These are phyloP conservation scores for Chlamydomonas sp. DNA, from an alignment of 139 green algal species.

Conservation along the genomic window DNA sequence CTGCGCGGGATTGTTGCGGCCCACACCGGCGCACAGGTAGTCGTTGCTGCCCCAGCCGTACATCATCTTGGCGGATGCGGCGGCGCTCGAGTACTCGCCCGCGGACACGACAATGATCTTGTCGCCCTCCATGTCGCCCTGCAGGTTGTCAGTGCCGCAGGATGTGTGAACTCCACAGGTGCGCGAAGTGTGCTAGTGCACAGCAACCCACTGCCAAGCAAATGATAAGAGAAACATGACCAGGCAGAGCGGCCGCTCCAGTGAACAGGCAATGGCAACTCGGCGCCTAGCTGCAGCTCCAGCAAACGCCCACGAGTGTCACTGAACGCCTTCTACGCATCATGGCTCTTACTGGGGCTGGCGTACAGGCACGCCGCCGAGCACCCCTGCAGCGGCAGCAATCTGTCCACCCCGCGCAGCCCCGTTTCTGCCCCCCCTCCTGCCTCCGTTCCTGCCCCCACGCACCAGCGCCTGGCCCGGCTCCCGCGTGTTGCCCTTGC, in stretches of 20 bases:
- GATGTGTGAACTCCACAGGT: background rate
- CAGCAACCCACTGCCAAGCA: too few relatives aligned
- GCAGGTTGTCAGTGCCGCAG: background rate
- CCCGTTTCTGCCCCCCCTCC: background rate
- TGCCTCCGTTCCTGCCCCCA: background rate
- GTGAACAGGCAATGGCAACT: too few relatives aligned
- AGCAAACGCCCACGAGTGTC: too few relatives aligned
- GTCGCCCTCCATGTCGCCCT: slow-evolving; percentile 40
- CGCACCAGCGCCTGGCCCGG: slow-evolving; percentile 7
- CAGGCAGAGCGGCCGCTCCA: too few relatives aligned
- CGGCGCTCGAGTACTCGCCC: slow-evolving; percentile 70
- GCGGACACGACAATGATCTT: slow-evolving; percentile 48
- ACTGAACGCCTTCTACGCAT: too few relatives aligned
- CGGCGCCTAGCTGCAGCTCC: too few relatives aligned
- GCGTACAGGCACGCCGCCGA: background rate
- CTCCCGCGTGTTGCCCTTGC: background rate
- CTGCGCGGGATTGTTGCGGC: slow-evolving; percentile 29
- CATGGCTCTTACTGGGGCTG: too few relatives aligned
- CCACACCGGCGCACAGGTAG: slow-evolving; percentile 50
- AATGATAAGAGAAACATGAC: too few relatives aligned
- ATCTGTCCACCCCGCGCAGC: background rate
- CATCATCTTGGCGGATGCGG: slow-evolving; percentile 37
- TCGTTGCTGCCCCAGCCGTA: slow-evolving; percentile 67
- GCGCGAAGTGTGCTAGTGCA: too few relatives aligned
- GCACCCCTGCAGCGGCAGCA: background rate